A percentile compares a stretch with the other conserved stretches of the same genome.
Conservation (phyloP, 495 filamentous ascomycete genomes). For the Hypoxylon subgilvum region DNA sequence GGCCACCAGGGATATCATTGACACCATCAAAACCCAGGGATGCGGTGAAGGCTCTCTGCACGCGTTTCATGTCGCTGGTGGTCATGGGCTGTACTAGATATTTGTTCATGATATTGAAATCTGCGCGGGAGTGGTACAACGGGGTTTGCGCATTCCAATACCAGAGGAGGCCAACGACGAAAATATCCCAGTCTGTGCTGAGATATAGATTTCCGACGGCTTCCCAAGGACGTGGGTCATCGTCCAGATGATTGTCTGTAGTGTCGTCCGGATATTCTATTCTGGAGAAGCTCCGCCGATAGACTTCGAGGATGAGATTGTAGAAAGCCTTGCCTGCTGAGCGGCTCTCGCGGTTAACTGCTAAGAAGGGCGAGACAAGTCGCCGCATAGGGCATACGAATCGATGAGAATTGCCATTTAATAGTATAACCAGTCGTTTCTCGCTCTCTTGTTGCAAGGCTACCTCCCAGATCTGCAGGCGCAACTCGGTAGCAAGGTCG, state of each 20-base stretch:
- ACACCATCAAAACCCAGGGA: too few species aligned
- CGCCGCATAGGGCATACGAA: neutral
- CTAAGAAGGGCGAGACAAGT: constrained; percentile 7
- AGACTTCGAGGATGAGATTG: constrained; percentile 2
- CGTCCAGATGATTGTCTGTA: too few species aligned
- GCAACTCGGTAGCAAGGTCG: constrained; percentile 5
- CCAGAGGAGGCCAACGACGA: neutral
- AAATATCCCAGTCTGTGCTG: neutral
- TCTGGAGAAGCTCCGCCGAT: too few species aligned
- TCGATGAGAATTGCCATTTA: neutral
- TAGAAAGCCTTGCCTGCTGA: constrained; percentile 15
- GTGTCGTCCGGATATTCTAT: too few species aligned
- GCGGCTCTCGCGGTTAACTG: constrained; percentile 15
- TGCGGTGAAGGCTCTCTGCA: too few species aligned
- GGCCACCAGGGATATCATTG: too few species aligned
- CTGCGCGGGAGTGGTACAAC: too few species aligned
- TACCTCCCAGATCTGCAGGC: constrained; percentile 4
- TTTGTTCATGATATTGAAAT: too few species aligned
- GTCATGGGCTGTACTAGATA: too few species aligned
- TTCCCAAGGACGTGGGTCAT: too few species aligned
- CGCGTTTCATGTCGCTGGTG: too few species aligned
- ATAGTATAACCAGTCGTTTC: neutral
- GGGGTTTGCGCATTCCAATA: too few species aligned
- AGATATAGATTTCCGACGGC: neutral
- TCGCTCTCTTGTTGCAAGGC: constrained; percentile 1